These are phyloP conservation scores for Suhomyces sp. DNA, from an alignment of 805 yeast species.

Conservation along the genomic window DNA sequence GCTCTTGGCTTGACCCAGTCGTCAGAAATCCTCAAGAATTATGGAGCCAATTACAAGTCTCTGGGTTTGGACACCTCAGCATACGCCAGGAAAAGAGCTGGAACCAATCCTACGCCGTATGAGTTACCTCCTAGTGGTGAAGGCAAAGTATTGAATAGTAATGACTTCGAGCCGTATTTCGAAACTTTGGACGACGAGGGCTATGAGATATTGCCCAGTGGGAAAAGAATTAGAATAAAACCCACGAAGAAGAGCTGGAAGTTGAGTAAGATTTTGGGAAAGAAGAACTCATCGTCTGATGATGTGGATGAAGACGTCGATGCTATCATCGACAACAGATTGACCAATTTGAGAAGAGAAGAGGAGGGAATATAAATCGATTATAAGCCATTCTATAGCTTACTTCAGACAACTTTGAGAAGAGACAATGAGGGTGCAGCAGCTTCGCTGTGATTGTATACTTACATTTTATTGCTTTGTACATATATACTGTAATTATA, in stretches of 20 bases:
- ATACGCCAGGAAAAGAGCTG: constrained; percentile 45
- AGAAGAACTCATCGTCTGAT: constrained; percentile 19
- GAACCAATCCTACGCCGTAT: constrained; percentile 42
- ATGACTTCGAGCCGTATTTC: constrained; percentile 26
- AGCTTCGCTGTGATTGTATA: too few relatives aligned
- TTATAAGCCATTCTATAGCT: too few relatives aligned
- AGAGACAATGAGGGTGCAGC: too few relatives aligned
- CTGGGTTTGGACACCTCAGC: constrained; percentile 23
- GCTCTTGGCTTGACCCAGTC: constrained; percentile 8
- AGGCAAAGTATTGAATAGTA: constrained; percentile 24
- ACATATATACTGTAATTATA: background rate
- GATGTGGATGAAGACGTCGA: constrained; percentile 45
- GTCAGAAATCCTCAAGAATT: constrained; percentile 2
- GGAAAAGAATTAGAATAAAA: constrained; percentile 52
- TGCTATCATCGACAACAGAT: constrained; percentile 52
- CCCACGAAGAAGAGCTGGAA: constrained; percentile 19
- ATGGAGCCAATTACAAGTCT: background rate
- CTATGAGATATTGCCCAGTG: constrained; percentile 70
- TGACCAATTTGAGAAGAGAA: constrained; percentile 19
- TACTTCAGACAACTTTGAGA: too few relatives aligned
- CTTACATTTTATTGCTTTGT: background rate
- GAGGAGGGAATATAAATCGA: constrained; percentile 4
- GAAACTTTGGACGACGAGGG: constrained; percentile 23
- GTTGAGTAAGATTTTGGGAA: constrained; percentile 39
- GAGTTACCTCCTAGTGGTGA: constrained; percentile 52